Percentiles rank a stretch among this genome's conserved stretches.
These are phyloP conservation scores for Melampsora americana DNA, from an alignment of 1,284 basidiomycete genomes.

Conservation along the genomic window DNA sequence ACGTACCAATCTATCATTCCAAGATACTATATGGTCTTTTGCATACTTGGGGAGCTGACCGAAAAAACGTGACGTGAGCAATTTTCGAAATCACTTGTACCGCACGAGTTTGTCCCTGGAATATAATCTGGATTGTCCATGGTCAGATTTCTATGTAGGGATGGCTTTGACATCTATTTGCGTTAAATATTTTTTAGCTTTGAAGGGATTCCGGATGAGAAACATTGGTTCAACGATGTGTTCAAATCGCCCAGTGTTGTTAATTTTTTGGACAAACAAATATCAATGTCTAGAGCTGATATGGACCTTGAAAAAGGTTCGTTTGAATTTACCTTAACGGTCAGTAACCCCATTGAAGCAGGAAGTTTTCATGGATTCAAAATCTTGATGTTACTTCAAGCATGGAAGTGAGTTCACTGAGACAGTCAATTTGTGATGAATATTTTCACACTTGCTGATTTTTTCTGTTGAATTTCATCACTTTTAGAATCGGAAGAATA, in stretches of 20 bases:
- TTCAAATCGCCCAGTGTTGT: too few relatives aligned
- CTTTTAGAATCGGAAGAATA: too few relatives aligned
- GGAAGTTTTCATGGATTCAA: constrained; percentile 67
- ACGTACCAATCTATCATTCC: constrained; percentile 76
- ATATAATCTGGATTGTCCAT: constrained; percentile 54
- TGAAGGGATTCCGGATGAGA: constrained; percentile 63
- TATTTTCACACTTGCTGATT: too few relatives aligned
- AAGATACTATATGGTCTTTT: constrained; percentile 64
- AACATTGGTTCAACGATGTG: constrained; percentile 68
- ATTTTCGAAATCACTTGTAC: constrained; percentile 51
- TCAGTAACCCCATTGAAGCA: constrained; percentile 64
- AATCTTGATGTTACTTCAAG: constrained; percentile 58
- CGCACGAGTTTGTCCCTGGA: constrained; percentile 53
- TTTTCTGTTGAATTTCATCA: too few relatives aligned
- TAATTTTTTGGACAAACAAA: too few relatives aligned
- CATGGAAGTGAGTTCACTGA: constrained; percentile 42
- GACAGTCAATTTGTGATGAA: neutral
- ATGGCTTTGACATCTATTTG: too few relatives aligned
- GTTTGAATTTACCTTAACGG: constrained; percentile 64
- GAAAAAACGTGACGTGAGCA: constrained; percentile 55
- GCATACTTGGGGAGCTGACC: constrained; percentile 58
- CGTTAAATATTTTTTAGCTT: constrained; percentile 56
- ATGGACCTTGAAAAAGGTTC: too few relatives aligned
- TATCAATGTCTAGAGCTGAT: too few relatives aligned
- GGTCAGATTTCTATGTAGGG: constrained; percentile 51